Evolutionary conservation across 192 early-diverging fungal genomes (phyloP), one percentile per base, ranked within the genome.

Genomic region (Mycoemilia scoparia): DNA sequence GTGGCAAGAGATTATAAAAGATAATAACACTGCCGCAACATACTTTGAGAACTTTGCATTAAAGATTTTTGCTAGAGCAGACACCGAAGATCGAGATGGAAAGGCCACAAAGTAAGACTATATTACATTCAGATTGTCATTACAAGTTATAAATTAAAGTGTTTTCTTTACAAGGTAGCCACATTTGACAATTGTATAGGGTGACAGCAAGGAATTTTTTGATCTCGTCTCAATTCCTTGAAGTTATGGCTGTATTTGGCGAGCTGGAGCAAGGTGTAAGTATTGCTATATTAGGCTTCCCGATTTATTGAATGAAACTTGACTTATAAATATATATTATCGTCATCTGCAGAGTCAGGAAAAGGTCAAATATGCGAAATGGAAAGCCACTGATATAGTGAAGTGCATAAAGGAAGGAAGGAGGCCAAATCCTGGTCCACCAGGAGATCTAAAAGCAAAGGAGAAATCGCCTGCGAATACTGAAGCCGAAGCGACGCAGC

Each of bases 361-460:
- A 41, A 98, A 92, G 56, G 80, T 96, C 37, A 84, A 77, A 42
- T 98, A 98, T 49, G 74, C 91, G 1, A 91, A 92, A 46, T 98
- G 82, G 76, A 82, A 93, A 33, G 91, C 91, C 2, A 72, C 80
- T 0, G 86, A 96, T 46, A 98, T 98, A 19, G 60, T 89, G 19
- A 92, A 85, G 47, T 84, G 87, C 1, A 46, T 90, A 12, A 61
- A 78, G 11, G 89, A 92, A 46, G 93, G 91, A 3, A 65, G 81
- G 18, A 37, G 28, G 10, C 86, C 88, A 13, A 49, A 32, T 2
- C 51, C 69, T 20, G 74, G 75, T 33, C 69, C 72, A 21, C 69
- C 66, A 5, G 61, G 45, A 5, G 34, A 22, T 7, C 4, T 25
- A n/a, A 6, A 19, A 21, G 8, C 10, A 24, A 4, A 21, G 1